Evolutionary conservation across 495 filamentous ascomycete genomes (phyloP), one percentile per base, ranked within the genome.

Genomic region (Neurospora sp.): DNA sequence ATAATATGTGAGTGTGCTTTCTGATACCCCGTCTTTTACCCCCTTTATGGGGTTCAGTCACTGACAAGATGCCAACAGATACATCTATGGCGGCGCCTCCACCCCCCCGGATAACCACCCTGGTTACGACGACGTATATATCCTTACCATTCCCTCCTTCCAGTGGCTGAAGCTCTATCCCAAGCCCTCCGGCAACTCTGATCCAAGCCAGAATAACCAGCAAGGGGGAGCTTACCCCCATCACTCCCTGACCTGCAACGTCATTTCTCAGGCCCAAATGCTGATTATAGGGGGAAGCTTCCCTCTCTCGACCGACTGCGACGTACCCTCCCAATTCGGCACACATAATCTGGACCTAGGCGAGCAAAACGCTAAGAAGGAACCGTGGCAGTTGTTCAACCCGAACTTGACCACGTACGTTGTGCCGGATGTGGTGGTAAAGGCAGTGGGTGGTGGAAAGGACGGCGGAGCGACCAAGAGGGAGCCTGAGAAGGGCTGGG

Each of bases 231-330:
- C 38, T 20, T 77, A 77, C 31, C 83, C 83, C 18, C 86, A 89
- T 70, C 82, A 86, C 73, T 80, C 80, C 3, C 78, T 87, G n/a
- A 84, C 78, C 18, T 88, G 85, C 76, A 87, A 88, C 74, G 83
- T 88, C 12, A 80, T 89, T 42, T 78, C 82, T 31, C 72, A 78
- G 31, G 74, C 76, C 31, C 91, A 93, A 77, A 90, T 93, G 84
- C 80, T 94, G 9, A 85, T 92, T 14, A 86, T 93, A 35, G 91
- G 92, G n/a, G 92, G 92, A 0, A 91, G 78, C 83, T 91, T 72
- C 86, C 89, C 37, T 75, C 84, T 70, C 78, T 89, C 48, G 82
- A 84, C 89, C 73, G 90, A 92, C 75, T 93, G 92, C 80, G 88
- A 92, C 80, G 81, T 86, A 16, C 87, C 86, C 3, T 84, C 83